These are phyloP conservation scores for Dysphania ambrosioides DNA, from an alignment of 148 eudicot genomes.

Conservation along the genomic window DNA sequence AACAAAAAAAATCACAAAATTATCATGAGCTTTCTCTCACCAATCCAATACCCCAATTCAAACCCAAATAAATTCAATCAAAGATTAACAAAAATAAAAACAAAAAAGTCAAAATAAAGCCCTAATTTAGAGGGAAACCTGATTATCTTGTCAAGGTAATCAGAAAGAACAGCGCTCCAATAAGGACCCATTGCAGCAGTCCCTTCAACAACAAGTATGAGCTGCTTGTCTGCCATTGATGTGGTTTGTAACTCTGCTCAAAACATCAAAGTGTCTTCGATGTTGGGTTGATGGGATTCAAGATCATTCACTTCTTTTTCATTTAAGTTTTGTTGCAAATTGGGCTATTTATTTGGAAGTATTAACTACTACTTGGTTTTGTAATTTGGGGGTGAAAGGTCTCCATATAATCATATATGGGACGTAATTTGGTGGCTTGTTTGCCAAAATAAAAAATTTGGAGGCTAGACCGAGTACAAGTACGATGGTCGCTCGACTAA, in stretches of 20 bases:
- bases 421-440: too few relatives aligned
- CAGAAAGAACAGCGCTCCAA: constrained; percentile 32
- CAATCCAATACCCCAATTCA: background rate
- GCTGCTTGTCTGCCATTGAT: constrained; percentile 35
- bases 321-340: background rate
- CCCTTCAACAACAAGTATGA: constrained; percentile 34
- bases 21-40: background rate
- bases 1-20: background rate
- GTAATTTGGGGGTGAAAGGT: too few relatives aligned
- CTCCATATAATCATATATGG: too few relatives aligned
- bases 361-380: too few relatives aligned
- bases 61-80: background rate
- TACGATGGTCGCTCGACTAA: too few relatives aligned
- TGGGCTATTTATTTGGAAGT: too few relatives aligned
- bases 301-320: background rate
- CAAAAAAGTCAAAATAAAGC: background rate
- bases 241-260: background rate
- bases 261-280: background rate
- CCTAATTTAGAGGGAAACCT: constrained; percentile 15
- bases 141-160: constrained; percentile 32
- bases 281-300: too few relatives aligned
- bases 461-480: too few relatives aligned
- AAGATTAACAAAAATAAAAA: background rate
- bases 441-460: too few relatives aligned
- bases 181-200: constrained; percentile 35